Percentiles rank a stretch among this genome's conserved stretches.
Evolutionary conservation across 805 yeast genomes (phyloP).

Genomic region (Saccharomycopsis malanga): DNA sequence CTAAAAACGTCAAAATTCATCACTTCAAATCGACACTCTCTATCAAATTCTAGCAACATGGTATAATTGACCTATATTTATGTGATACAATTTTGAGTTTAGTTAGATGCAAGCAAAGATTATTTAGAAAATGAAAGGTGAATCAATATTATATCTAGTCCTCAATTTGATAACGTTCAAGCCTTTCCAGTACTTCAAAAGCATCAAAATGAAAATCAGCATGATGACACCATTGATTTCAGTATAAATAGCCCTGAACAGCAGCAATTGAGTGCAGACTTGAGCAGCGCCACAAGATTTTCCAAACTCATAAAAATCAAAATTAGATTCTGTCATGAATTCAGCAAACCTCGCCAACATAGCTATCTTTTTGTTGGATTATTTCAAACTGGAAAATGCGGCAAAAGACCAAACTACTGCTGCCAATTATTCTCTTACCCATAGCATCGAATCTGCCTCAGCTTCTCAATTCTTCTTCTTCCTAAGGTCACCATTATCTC

Average conservation of each 20-base stretch:
- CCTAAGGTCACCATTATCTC: no score
- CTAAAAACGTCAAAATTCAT: not conserved
- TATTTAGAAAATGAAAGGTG: not conserved
- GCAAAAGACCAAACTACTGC: slow-evolving; percentile 6
- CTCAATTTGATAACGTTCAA: not conserved
- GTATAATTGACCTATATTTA: not conserved
- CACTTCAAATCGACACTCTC: not conserved
- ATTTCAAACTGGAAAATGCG: slow-evolving; percentile 4
- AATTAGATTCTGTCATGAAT: slow-evolving; percentile 5
- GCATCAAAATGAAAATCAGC: not conserved
- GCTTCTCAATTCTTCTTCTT: no score
- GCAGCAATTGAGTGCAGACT: not conserved
- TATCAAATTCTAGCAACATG: not conserved
- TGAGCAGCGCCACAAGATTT: not conserved
- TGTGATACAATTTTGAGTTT: no score
- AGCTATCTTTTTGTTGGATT: slow-evolving; percentile 1
- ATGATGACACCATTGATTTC: no score
- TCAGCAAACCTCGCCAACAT: slow-evolving; percentile 11
- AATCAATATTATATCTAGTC: not conserved
- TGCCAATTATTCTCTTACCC: slow-evolving; percentile 10
- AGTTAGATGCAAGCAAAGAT: not conserved
- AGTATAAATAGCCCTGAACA: no score
- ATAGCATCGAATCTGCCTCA: slow-evolving; percentile 8
- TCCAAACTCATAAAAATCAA: slow-evolving; percentile 1
- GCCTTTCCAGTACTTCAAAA: not conserved